Evolutionary conservation across 305 asterid species (phyloP).

Genomic region (Petunia hybrid): DNA sequence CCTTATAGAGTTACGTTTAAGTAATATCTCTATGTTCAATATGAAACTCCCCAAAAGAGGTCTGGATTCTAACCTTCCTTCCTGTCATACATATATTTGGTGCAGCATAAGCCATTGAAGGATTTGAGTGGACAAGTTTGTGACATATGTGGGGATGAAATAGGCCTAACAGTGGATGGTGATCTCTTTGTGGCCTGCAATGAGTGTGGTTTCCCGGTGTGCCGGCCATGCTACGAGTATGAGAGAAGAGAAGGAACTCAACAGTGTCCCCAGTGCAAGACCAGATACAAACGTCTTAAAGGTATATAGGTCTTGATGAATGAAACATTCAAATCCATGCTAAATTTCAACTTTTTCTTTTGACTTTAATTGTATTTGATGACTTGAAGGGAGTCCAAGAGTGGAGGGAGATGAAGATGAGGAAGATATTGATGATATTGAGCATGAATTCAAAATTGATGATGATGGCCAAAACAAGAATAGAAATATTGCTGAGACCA

Average conservation of each 20-base stretch:
- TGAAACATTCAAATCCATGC: neutral
- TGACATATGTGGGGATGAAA: slow-evolving; percentile 97
- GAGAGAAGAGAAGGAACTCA: slow-evolving; percentile 98
- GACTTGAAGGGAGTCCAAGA: slow-evolving; percentile 82
- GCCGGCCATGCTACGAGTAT: slow-evolving; percentile 97
- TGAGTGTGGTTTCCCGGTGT: slow-evolving; percentile 96
- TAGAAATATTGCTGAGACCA: slow-evolving; percentile 76
- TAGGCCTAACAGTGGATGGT: slow-evolving; percentile 87
- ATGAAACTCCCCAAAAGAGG: neutral
- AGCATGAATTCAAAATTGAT: slow-evolving; percentile 89
- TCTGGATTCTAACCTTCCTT: neutral
- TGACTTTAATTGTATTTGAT: slow-evolving; percentile 13
- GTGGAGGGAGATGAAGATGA: slow-evolving; percentile 99
- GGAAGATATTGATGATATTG: slow-evolving; percentile 95
- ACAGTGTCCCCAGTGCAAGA: slow-evolving; percentile 94
- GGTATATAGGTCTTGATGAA: slow-evolving; percentile 49
- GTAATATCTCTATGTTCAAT: slow-evolving; percentile 22
- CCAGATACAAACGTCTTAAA: slow-evolving; percentile 94
- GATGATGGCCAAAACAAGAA: slow-evolving; percentile 71
- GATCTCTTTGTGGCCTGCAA: slow-evolving; percentile 96
- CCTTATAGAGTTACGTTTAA: neutral
- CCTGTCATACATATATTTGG: neutral
- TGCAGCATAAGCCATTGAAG: slow-evolving; percentile 91
- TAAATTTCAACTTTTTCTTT: neutral
- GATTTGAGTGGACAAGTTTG: slow-evolving; percentile 95